A percentile compares a stretch with the other conserved stretches of the same genome.
These are phyloP conservation scores for Bonnemaisonia californica DNA, from an alignment of 31 red algal species.

Conservation along the genomic window DNA sequence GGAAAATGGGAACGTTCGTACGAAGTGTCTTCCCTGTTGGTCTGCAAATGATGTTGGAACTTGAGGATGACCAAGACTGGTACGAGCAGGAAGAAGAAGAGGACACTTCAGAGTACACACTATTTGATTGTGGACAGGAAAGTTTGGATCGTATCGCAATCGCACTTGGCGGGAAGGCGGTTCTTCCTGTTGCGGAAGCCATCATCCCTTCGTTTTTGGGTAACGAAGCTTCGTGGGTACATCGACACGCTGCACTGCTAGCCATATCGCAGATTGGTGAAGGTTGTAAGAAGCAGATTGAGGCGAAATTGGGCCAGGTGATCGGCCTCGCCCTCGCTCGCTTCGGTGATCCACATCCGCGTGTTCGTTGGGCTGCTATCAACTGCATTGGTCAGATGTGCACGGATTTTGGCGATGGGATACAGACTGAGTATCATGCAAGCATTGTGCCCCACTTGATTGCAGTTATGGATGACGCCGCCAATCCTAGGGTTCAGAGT, in stretches of 20 bases:
- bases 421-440: constrained; percentile 85
- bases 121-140: constrained; percentile 92
- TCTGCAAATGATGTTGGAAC: constrained; percentile 96
- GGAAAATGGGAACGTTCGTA: constrained; percentile 85
- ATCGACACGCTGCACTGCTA: constrained; percentile 93
- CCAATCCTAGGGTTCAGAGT: constrained; percentile 91
- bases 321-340: constrained; percentile 71
- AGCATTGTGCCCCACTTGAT: constrained; percentile 79
- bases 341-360: constrained; percentile 90
- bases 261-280: constrained; percentile 98
- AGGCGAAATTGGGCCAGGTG: constrained; percentile 82
- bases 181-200: constrained; percentile 82
- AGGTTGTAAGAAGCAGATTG: constrained; percentile 96
- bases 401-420: constrained; percentile 94
- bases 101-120: constrained; percentile 78
- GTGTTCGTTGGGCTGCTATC: constrained; percentile 98
- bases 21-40: constrained; percentile 75
- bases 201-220: constrained; percentile 80
- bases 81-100: constrained; percentile 92
- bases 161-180: constrained; percentile 94
- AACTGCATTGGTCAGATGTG: constrained; percentile 99
- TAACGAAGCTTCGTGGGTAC: constrained; percentile 72
- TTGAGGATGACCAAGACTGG: constrained; percentile 97
- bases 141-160: constrained; percentile 95
- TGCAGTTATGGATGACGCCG: constrained; percentile 90